Conservation (phyloP, 176 grass and related monocot species). For the Pontederia crassipes region DNA sequence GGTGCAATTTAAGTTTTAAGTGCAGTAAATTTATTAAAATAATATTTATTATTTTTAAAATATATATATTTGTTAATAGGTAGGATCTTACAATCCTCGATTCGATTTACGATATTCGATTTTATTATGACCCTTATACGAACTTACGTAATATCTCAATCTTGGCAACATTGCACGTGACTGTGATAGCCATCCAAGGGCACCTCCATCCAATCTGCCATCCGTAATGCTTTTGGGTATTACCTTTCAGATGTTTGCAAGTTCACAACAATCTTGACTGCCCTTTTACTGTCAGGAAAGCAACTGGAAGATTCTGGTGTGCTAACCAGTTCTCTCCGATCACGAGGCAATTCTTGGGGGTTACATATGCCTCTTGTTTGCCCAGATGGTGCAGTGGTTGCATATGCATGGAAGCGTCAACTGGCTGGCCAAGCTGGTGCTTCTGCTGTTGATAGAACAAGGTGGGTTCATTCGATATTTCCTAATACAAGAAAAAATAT, state of each 20-base stretch:
- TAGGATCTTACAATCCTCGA: no score
- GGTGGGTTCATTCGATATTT: slow-evolving; percentile 31
- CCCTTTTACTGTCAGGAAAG: slow-evolving; percentile 46
- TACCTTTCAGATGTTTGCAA: background rate
- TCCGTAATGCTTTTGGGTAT: no score
- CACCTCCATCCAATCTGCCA: no score
- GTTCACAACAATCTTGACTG: background rate
- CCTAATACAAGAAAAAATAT: background rate
- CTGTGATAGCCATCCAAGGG: no score
- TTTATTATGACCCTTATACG: no score
- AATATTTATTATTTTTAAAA: no score
- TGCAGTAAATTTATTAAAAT: no score
- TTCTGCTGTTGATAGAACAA: slow-evolving; percentile 97
- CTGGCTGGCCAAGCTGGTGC: slow-evolving; percentile 96
- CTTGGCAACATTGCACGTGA: no score
- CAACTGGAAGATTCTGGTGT: slow-evolving; percentile 91
- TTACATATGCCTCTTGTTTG: slow-evolving; percentile 99
- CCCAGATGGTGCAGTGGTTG: slow-evolving; percentile 95
- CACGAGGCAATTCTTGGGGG: slow-evolving; percentile 90
- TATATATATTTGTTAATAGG: no score
- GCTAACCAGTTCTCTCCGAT: slow-evolving; percentile 67
- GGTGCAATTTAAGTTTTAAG: no score
- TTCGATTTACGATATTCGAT: no score
- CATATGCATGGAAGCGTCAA: slow-evolving; percentile 99
- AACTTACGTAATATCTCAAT: no score